Percentiles rank a stretch among this genome's conserved stretches.
These are phyloP conservation scores for Saprolegnia parasitica DNA, from an alignment of 352 stramenopile genomes.

Conservation along the genomic window DNA sequence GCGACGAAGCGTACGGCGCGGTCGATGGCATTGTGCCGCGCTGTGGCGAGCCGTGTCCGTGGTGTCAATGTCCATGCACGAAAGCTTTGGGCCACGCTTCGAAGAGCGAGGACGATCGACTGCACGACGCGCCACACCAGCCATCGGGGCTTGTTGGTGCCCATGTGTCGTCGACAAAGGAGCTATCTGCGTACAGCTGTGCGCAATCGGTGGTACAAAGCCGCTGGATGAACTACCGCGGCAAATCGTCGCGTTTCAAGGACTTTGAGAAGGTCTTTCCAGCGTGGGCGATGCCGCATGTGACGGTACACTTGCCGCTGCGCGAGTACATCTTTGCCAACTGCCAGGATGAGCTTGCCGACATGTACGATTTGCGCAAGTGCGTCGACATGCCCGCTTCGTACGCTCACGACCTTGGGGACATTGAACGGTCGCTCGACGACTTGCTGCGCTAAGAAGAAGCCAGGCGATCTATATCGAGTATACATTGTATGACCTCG, in stretches of 20 bases:
- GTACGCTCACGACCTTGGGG: background rate
- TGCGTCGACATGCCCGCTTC: background rate
- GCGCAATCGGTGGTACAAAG: background rate
- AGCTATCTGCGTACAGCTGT: background rate
- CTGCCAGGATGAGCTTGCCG: background rate
- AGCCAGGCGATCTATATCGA: too few relatives aligned
- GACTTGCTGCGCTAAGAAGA: too few relatives aligned
- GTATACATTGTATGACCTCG: too few relatives aligned
- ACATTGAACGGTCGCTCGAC: background rate
- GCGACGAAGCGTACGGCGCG: background rate
- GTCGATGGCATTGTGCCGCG: background rate
- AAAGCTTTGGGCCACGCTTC: background rate
- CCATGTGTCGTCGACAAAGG: background rate
- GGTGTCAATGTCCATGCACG: constrained; percentile 1
- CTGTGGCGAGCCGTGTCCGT: background rate
- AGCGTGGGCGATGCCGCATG: background rate
- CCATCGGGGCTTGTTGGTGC: background rate
- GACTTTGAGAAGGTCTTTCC: constrained; percentile 1
- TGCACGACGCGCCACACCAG: background rate
- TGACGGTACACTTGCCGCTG: background rate
- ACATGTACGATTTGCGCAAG: background rate
- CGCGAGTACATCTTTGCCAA: background rate
- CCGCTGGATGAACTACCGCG: background rate
- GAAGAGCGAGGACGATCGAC: background rate
- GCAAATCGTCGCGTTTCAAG: background rate